phyloP scores from a whole-genome alignment of 2,329 filamentous ascomycete genomes.

The Fusarium illudens region DNA sequence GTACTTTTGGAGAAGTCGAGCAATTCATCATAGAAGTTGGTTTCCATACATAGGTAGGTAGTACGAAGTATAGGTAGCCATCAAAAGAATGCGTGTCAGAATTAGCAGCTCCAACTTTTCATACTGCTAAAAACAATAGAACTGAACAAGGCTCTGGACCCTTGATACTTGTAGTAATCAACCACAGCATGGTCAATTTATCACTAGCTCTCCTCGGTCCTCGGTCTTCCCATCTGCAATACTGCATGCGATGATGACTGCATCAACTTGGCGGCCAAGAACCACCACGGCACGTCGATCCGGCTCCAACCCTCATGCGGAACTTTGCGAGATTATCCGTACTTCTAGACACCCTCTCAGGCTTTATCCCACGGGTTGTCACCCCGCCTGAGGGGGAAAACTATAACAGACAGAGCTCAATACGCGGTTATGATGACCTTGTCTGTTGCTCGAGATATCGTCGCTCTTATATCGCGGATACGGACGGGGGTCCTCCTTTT shows the following conservation, averaged over 20 bases:
- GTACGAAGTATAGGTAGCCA: too few species aligned
- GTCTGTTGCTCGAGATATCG: not conserved
- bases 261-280: not conserved
- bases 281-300: slow-evolving; percentile 3
- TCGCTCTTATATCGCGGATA: not conserved
- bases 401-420: not conserved
- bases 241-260: not conserved
- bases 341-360: not conserved
- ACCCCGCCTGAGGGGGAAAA: not conserved
- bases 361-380: not conserved
- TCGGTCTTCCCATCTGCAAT: not conserved
- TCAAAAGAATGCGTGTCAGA: too few species aligned
- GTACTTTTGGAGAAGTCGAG: slow-evolving; percentile 14
- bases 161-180: too few species aligned
- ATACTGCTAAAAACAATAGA: too few species aligned
- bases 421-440: not conserved
- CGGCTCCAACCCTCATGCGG: not conserved
- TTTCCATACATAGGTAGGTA: too few species aligned
- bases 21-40: too few species aligned
- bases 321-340: not conserved
- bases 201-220: not conserved
- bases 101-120: too few species aligned
- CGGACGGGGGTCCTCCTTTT: not conserved
- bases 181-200: not conserved
- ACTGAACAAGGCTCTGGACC: too few species aligned